Evolutionary conservation across 148 eudicot species (phyloP).

Genomic region (Chenopodium berlandieri): DNA sequence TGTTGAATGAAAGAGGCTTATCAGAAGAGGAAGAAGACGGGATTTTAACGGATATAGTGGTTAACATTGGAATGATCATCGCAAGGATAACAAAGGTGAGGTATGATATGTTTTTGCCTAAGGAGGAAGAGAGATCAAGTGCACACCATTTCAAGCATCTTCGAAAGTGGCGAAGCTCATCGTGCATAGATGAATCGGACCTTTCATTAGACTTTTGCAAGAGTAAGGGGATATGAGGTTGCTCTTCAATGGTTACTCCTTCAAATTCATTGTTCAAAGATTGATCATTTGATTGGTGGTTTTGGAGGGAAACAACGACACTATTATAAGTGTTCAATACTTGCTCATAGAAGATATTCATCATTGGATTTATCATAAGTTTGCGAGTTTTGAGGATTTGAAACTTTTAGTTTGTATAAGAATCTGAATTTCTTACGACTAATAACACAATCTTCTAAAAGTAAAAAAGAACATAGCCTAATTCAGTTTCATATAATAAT

Average conservation of each 20-base stretch:
- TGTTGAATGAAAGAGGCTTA: constrained; percentile 22
- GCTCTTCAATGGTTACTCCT: constrained; percentile 15
- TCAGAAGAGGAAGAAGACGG: constrained; percentile 14
- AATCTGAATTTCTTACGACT: background rate
- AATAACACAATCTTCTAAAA: no score
- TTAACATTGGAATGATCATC: background rate
- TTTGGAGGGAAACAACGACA: constrained; percentile 11
- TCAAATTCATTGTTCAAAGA: background rate
- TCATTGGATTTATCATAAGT: background rate
- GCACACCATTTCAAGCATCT: constrained; percentile 27
- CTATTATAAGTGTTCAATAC: background rate
- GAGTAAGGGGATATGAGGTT: constrained; percentile 20
- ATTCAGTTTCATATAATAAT: no score
- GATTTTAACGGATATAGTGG: constrained; percentile 5
- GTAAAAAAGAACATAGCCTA: no score
- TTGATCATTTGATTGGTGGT: constrained; percentile 6
- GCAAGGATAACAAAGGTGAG: constrained; percentile 14
- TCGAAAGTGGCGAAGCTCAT: constrained; percentile 20
- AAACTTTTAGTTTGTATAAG: no score
- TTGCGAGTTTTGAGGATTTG: background rate
- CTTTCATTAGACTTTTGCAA: constrained; percentile 13
- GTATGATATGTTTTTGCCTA: constrained; percentile 22
- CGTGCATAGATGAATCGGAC: constrained; percentile 13
- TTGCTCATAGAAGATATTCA: background rate
- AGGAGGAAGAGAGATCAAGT: constrained; percentile 20